phyloP scores from a whole-genome alignment of 1,284 basidiomycete species.

The Sutorius eximius region DNA sequence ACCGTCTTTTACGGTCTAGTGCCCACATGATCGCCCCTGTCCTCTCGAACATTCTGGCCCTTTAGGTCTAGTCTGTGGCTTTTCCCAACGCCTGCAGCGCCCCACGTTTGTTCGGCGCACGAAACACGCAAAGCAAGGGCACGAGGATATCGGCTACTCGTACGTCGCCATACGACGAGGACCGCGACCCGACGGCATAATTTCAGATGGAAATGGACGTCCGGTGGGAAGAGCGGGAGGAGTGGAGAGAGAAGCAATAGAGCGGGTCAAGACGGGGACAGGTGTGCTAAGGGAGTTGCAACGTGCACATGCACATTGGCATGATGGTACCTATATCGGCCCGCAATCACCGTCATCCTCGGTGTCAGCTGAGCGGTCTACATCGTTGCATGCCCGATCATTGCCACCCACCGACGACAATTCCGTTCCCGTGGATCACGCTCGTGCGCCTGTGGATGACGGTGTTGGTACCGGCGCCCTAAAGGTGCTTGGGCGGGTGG shows the following conservation, averaged over 20 bases:
- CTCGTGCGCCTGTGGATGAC: slow-evolving; percentile 46
- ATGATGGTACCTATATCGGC: slow-evolving; percentile 19
- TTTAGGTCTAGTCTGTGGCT: slow-evolving; percentile 67
- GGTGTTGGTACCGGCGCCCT: slow-evolving; percentile 23
- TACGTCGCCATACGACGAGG: slow-evolving; percentile 91
- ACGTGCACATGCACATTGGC: slow-evolving; percentile 18
- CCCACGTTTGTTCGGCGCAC: slow-evolving; percentile 85
- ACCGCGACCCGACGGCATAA: slow-evolving; percentile 50
- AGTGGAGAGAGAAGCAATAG: slow-evolving; percentile 46
- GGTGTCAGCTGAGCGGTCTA: slow-evolving; percentile 8
- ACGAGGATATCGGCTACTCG: slow-evolving; percentile 86
- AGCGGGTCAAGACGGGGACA: slow-evolving; percentile 26
- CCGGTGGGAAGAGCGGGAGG: slow-evolving; percentile 65
- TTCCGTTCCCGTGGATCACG: slow-evolving; percentile 30
- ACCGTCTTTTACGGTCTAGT: slow-evolving; percentile 47
- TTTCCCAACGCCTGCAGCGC: slow-evolving; percentile 84
- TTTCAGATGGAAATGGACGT: slow-evolving; percentile 25
- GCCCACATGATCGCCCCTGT: slow-evolving; percentile 89
- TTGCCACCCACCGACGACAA: slow-evolving; percentile 19
- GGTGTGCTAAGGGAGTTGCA: slow-evolving; percentile 26
- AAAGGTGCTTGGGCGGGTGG: slow-evolving; percentile 18
- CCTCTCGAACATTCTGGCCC: slow-evolving; percentile 63
- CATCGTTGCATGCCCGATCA: slow-evolving; percentile 16
- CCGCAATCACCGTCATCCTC: slow-evolving; percentile 31
- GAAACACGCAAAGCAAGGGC: slow-evolving; percentile 80